phyloP scores from a whole-genome alignment of 2,329 filamentous ascomycete species.

The Apiospora arundinis region DNA sequence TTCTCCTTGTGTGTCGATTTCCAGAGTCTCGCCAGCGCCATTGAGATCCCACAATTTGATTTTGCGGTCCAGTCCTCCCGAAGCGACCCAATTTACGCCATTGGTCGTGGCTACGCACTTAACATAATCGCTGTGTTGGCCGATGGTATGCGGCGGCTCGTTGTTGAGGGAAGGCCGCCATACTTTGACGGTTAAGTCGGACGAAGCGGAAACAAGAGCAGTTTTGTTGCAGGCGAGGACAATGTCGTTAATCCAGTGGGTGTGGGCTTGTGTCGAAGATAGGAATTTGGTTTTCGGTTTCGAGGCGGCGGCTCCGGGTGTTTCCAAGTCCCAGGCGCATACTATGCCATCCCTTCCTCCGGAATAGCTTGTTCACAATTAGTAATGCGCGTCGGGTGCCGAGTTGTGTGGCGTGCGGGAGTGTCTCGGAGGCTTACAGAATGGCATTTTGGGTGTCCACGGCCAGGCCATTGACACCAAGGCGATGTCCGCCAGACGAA shows the following conservation, averaged over 20 bases:
- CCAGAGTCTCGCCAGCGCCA: slow-evolving; percentile 82
- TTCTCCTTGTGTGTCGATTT: slow-evolving; percentile 84
- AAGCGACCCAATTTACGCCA: slow-evolving; percentile 84
- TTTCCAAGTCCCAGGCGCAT: slow-evolving; percentile 91
- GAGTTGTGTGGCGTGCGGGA: slow-evolving; percentile 3
- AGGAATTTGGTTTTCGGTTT: slow-evolving; percentile 63
- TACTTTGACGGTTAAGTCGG: slow-evolving; percentile 91
- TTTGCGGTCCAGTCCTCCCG: slow-evolving; percentile 89
- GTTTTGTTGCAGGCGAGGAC: slow-evolving; percentile 78
- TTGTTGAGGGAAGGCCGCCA: slow-evolving; percentile 80
- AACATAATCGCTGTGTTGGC: slow-evolving; percentile 94
- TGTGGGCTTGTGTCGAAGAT: slow-evolving; percentile 75
- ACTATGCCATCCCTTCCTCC: slow-evolving; percentile 94
- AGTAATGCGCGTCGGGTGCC: not conserved
- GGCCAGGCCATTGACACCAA: slow-evolving; percentile 93
- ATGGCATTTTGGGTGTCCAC: slow-evolving; percentile 84
- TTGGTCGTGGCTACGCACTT: slow-evolving; percentile 86
- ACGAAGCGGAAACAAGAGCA: slow-evolving; percentile 86
- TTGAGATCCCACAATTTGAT: slow-evolving; percentile 94
- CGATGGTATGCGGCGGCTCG: slow-evolving; percentile 79
- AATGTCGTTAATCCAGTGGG: slow-evolving; percentile 96
- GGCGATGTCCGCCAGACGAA: slow-evolving; percentile 78
- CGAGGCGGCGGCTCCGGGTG: slow-evolving; percentile 65
- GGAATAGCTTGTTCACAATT: slow-evolving; percentile 72
- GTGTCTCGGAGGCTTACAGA: slow-evolving; percentile 65